Conservation (phyloP, 2,329 filamentous ascomycete species). For the Colletotrichum melonis region DNA sequence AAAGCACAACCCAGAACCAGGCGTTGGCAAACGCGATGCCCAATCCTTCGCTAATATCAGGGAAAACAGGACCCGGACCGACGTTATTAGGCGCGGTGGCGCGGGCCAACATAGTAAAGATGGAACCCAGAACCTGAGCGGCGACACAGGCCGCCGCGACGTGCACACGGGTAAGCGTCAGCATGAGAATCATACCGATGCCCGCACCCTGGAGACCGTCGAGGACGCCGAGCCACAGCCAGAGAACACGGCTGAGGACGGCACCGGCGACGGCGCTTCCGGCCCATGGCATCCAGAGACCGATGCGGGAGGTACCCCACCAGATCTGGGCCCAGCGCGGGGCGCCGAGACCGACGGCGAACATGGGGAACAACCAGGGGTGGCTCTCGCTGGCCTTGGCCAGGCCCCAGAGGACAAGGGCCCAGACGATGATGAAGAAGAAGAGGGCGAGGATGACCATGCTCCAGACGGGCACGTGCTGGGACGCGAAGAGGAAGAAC, state of each 20-base stretch:
- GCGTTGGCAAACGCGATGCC: conserved; percentile 57
- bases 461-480: conserved; percentile 66
- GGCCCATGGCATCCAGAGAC: conserved; percentile 72
- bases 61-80: conserved; percentile 71
- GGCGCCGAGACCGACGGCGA: conserved; percentile 73
- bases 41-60: conserved; percentile 65
- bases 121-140: conserved; percentile 71
- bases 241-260: conserved; percentile 59
- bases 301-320: conserved; percentile 71
- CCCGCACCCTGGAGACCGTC: conserved; percentile 75
- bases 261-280: conserved; percentile 65
- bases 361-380: conserved; percentile 75
- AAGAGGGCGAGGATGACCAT: conserved; percentile 66
- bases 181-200: conserved; percentile 75
- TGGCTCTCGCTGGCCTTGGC: conserved; percentile 67
- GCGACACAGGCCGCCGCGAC: conserved; percentile 70
- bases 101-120: conserved; percentile 71
- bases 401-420: conserved; percentile 61
- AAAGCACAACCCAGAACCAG: conserved; percentile 71
- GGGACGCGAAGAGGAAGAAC: conserved; percentile 70
- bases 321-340: conserved; percentile 76
- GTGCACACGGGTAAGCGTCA: conserved; percentile 73
- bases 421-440: conserved; percentile 69
- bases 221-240: conserved; percentile 76
- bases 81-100: conserved; percentile 70